Percentiles rank a stretch among this genome's conserved stretches.
Evolutionary conservation across 2,329 filamentous ascomycete species (phyloP).

Genomic region (Truncatella angustata): DNA sequence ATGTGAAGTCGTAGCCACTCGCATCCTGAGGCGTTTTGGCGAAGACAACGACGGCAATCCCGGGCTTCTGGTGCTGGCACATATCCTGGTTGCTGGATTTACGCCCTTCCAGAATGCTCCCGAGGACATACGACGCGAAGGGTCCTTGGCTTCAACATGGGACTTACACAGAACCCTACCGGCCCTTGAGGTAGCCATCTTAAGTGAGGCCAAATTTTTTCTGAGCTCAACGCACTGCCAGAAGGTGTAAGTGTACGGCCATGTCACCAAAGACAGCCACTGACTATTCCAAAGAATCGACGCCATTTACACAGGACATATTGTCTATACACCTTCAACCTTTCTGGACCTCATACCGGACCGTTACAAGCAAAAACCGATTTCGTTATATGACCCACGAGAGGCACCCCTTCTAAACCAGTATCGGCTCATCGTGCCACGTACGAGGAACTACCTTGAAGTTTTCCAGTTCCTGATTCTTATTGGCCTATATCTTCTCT

Average conservation of each 20-base stretch:
- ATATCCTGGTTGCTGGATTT: conserved; percentile 80
- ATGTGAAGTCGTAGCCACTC: conserved; percentile 77
- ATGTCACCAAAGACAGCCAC: too few relatives aligned
- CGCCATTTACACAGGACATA: conserved; percentile 76
- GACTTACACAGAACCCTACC: conserved; percentile 62
- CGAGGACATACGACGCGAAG: conserved; percentile 59
- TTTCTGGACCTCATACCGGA: conserved; percentile 84
- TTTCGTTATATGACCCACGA: conserved; percentile 76
- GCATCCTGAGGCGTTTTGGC: conserved; percentile 74
- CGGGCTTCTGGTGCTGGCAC: conserved; percentile 71
- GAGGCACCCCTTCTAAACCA: conserved; percentile 77
- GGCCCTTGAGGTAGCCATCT: conserved; percentile 78
- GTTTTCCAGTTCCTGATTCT: conserved; percentile 70
- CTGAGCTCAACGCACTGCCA: conserved; percentile 76
- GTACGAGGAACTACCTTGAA: conserved; percentile 74
- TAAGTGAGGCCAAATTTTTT: conserved; percentile 78
- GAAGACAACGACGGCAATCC: conserved; percentile 71
- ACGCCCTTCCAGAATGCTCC: conserved; percentile 85
- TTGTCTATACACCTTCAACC: conserved; percentile 79
- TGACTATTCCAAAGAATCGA: conserved; percentile 50
- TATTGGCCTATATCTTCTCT: conserved; percentile 65
- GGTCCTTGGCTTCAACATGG: conserved; percentile 47
- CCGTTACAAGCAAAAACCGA: conserved; percentile 80
- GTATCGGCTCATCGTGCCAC: conserved; percentile 79
- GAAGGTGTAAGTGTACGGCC: conserved; percentile 61